Conservation (phyloP, 768 basidiomycete genomes). For the Phlebiopsis flavidoalba region DNA sequence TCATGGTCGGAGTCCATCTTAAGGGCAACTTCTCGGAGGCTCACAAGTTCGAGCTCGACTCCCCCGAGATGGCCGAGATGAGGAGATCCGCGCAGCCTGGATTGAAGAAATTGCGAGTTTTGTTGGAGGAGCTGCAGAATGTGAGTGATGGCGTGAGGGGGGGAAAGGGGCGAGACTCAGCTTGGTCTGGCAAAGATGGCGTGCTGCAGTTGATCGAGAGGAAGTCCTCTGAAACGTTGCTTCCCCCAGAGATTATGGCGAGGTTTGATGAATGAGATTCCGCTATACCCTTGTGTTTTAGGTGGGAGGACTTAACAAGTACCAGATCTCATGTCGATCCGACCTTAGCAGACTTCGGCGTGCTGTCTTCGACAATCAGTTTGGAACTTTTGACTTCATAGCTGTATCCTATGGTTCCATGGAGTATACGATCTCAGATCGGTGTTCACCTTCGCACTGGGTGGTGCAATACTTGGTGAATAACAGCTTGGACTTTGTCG, state of each 20-base stretch:
- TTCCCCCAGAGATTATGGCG: constrained; percentile 32
- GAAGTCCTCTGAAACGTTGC: constrained; percentile 34
- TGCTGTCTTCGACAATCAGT: no score
- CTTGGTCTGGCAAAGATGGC: constrained; percentile 32
- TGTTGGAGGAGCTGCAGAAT: constrained; percentile 35
- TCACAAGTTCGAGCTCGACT: constrained; percentile 34
- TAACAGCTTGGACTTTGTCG: no score
- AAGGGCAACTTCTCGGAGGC: constrained; percentile 48
- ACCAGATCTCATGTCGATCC: no score
- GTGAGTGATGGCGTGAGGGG: constrained; percentile 38
- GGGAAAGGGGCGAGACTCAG: no score
- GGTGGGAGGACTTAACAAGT: no score
- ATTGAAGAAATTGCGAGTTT: constrained; percentile 26
- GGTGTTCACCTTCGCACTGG: no score
- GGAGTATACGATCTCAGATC: no score
- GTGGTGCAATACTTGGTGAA: no score
- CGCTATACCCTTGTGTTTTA: no score
- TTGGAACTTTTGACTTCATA: no score
- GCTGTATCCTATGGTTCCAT: no score
- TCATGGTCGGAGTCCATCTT: constrained; percentile 55
- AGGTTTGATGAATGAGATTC: not conserved
- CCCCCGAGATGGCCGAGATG: constrained; percentile 15
- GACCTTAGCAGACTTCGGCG: no score
- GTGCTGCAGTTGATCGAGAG: constrained; percentile 48
- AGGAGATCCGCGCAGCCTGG: constrained; percentile 23